Base-by-base conservation (phyloP, 2,329 filamentous ascomycete species). In the Byssoonygena ceratinophila region DNA sequence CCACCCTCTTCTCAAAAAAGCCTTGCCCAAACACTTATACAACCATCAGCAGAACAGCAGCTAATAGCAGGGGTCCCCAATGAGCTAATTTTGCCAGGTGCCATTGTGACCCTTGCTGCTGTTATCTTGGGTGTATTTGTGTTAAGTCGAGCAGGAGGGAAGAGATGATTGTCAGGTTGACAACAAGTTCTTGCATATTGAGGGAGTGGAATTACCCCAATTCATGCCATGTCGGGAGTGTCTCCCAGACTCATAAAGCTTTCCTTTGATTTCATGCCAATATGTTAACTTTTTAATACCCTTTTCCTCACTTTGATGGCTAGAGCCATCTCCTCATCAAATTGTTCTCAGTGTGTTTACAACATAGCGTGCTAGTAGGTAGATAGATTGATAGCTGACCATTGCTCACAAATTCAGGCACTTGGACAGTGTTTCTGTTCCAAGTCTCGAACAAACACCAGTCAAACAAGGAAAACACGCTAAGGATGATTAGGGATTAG, bases 71-170 rank as follows among this genome's bases (percentile, higher is more conserved):
- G 92, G 51, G 85, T 98, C 31, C 89, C 92, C 7, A 98, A 98
- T 64, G 92, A 98, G 64, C 75, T 97, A 51, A 76, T 98, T 16
- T 78, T 97, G 39, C 92, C 92, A 0, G 92, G 92, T 59, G 92
- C 92, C 18, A 91, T 98, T 66, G 89, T 92, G 53, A 90, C 90
- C n/a, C 72, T 98, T 64, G 92, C 91, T 8, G 87, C 94, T 40
- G 90, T 95, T 34, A 95, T 98, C 69, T 77, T 94, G 37, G 87
- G 87, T 59, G 91, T 97, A 9, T 98, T 98, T 72, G 83, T 89
- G 39, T 81, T 98, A 62, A 83, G 87, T 55, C 82, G 89, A 14
- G 75, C 47, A 11, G 57, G 57, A 40, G 49, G 49, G 12, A 52
- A 52, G 32, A 45, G 41, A 31, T 45, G 29, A 44, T 45, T n/a